Evolutionary conservation across 108 stramenopile species (phyloP), one percentile per base, ranked within the genome.

Genomic region (Epithemia pelagica): DNA sequence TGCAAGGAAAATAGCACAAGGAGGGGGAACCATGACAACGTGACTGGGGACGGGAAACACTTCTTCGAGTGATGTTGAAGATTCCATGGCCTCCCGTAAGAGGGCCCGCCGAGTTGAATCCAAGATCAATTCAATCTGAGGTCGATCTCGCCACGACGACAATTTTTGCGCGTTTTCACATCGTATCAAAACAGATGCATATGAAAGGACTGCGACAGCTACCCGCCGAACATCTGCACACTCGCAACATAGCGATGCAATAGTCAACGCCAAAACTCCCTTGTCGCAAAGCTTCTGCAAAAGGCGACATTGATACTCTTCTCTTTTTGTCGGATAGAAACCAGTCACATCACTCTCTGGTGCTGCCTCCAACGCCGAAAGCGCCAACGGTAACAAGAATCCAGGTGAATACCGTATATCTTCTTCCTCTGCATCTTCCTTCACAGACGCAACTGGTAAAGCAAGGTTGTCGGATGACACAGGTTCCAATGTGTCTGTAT

Each of bases 41-140:
- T 66, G 59, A 30, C 61, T 28, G 5, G 62, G 52, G 18, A 29
- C 61, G 2, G 1, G 37, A 22, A 58, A 46, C 26, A 58, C 61
- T 61, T 74, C 59, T 25, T 62, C 53, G n/a, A n/a, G n/a, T n/a
- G n/a, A n/a, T n/a, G n/a, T n/a, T n/a, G n/a, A n/a, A 25, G 51
- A 68, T 31, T 74, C 54, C 71, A 77, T 56, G 5, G 70, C 73
- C 5, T 46, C 37, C 15, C 37, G 5, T 10, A 46, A 5, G 26
- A 90, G 68, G 20, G 84, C 83, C 59, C 84, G 64, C 58, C 88
- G 92, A 10, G 89, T 58, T 15, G 89, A 86, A 62, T 88, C 76
- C 68, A 93, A 67, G 10, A 90, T n/a, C 87, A 93, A 87, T 30
- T 65, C 82, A 25, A 89, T 58, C 62, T 93, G 92, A 15, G 89